phyloP scores from a whole-genome alignment of 208 protist genomes.

The Spongospora subterranea region DNA sequence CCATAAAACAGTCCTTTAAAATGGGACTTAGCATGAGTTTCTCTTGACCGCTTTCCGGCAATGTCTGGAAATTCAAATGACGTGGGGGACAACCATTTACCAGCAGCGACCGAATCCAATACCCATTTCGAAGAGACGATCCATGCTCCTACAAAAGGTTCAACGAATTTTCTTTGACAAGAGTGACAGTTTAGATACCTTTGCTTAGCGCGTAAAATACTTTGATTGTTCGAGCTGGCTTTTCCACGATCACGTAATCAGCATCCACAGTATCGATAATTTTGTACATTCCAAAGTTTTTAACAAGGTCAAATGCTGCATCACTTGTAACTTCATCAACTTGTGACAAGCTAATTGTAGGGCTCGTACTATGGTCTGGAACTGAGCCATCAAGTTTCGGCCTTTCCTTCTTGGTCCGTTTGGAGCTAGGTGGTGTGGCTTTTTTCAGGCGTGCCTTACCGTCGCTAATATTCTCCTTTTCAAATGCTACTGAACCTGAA shows the following conservation, averaged over 20 bases:
- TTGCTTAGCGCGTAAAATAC: constrained; percentile 23
- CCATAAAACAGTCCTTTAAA: constrained; percentile 3
- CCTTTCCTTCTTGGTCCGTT: background rate
- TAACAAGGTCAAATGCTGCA: background rate
- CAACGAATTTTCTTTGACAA: background rate
- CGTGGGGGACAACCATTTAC: background rate
- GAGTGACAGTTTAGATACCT: background rate
- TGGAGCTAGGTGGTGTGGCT: background rate
- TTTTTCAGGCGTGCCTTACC: no score
- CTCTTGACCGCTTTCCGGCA: background rate
- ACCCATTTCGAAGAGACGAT: constrained; percentile 2
- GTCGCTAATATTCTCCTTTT: no score
- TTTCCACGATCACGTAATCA: background rate
- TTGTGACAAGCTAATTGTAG: background rate
- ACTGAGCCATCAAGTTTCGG: background rate
- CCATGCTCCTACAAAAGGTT: background rate
- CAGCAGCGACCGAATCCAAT: background rate
- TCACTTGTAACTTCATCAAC: background rate
- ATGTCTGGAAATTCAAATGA: constrained; percentile 10
- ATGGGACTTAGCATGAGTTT: background rate
- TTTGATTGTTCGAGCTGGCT: constrained; percentile 36
- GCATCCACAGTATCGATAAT: background rate
- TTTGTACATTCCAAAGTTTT: background rate
- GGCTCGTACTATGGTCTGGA: background rate
- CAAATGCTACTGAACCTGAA: no score